Evolutionary conservation across 208 protist species (phyloP).

Genomic region (Leishmania amazonensis): DNA sequence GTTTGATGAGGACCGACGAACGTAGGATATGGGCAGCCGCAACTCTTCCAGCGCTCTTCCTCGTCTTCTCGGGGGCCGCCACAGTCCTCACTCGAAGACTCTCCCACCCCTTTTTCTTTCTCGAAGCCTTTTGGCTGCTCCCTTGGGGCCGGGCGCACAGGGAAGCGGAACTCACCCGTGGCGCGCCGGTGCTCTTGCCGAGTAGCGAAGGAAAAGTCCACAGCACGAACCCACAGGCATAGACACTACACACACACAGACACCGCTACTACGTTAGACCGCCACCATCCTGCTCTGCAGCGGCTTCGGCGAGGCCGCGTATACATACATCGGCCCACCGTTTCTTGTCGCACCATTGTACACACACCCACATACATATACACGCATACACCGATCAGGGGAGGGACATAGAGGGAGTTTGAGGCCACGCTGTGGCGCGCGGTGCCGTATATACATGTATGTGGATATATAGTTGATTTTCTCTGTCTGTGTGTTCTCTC

Average conservation of each 20-base stretch:
- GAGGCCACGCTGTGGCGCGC: not conserved
- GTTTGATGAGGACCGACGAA: not conserved
- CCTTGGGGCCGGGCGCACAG: not conserved
- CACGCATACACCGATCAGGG: not conserved
- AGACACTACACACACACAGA: not conserved
- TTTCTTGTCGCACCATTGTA: not conserved
- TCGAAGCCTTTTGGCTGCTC: not conserved
- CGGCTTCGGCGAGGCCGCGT: not conserved
- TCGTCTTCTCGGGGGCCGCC: not conserved
- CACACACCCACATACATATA: not conserved
- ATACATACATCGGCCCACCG: too few relatives aligned
- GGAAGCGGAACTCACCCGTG: not conserved
- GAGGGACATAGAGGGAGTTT: not conserved
- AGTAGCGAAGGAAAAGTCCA: not conserved
- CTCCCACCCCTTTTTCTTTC: not conserved
- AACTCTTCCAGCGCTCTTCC: not conserved
- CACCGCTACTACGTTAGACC: not conserved
- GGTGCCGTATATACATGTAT: not conserved
- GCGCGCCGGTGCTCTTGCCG: not conserved
- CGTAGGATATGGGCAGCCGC: not conserved
- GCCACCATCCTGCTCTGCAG: not conserved
- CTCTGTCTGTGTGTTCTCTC: not conserved
- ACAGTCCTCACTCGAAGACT: not conserved
- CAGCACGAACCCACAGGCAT: not conserved
- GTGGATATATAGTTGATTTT: too few relatives aligned